Evolutionary conservation across 768 basidiomycete genomes (phyloP).

Genomic region (Mycena albidolilacea): DNA sequence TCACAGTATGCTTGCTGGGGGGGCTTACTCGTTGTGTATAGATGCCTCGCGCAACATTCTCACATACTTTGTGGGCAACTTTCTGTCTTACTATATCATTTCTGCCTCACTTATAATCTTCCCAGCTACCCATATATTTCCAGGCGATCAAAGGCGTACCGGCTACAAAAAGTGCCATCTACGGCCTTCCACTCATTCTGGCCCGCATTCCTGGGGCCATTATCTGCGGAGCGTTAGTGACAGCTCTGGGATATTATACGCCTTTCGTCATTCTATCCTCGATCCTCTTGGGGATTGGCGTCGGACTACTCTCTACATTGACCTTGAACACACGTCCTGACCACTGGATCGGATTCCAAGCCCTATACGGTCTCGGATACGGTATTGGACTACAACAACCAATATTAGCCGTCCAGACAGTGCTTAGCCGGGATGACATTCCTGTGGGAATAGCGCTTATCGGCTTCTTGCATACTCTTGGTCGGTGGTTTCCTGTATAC

Average conservation of each 20-base stretch:
- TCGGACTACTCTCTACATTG: constrained; percentile 53
- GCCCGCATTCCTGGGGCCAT: constrained; percentile 57
- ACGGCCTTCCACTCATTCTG: constrained; percentile 53
- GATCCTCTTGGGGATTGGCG: constrained; percentile 50
- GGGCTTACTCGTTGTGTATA: background rate
- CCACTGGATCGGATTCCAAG: constrained; percentile 43
- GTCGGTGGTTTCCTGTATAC: background rate
- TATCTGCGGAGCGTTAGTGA: constrained; percentile 53
- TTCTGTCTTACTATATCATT: background rate
- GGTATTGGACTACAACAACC: constrained; percentile 45
- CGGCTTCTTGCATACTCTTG: constrained; percentile 38
- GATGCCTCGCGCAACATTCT: background rate
- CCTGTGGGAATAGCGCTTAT: constrained; percentile 32
- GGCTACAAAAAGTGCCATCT: constrained; percentile 40
- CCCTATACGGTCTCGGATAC: constrained; percentile 47
- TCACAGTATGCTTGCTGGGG: background rate
- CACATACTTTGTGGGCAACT: background rate
- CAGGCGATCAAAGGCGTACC: constrained; percentile 55
- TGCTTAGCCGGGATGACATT: constrained; percentile 32
- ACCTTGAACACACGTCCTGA: constrained; percentile 39
- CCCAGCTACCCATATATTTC: constrained; percentile 29
- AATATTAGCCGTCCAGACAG: constrained; percentile 38
- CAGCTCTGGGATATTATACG: constrained; percentile 52
- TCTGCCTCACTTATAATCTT: background rate
- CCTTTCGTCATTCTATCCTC: constrained; percentile 46